Base-by-base conservation (phyloP, 208 protist species). In the Angomonas deanei region DNA sequence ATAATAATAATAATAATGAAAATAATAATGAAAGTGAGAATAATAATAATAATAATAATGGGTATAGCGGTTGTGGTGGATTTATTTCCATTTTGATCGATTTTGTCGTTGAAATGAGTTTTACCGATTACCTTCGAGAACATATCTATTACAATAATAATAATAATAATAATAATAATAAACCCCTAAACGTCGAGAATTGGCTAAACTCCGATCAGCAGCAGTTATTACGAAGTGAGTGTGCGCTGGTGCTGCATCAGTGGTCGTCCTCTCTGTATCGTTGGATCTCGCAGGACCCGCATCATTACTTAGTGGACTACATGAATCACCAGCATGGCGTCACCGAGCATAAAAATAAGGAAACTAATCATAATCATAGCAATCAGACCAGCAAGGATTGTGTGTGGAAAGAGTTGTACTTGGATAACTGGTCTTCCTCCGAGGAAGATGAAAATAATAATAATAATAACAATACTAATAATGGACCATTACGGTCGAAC, bases 231-330 rank as follows among this genome's bases (percentile, higher is more conserved):
- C 86, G 84, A 58, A 70, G 70, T 42, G 83, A 91, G 76, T 84
- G 83, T 36, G 67, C 83, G 15, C 70, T 85, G 19, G 58, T 74
- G 2, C 74, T 90, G 42, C 76, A 90, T 68, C 81, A 66, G 24
- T 54, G 91, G 5, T 72, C 87, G 32, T 8, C 75, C 5, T 87
- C 84, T 0, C 57, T 95, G 76, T 68, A 86, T 23, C 78, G 76
- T 21, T 95, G 89, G 86, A 81, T 86, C 32, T 65, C 76, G 10
- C 78, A 91, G 59, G 89, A 95, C 64, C 89, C 89, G 13, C 58
- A 75, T 32, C 75, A 66, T 60, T 90, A 91, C 59, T 72, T 64
- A 8, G 5, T 63, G 57, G 30, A 53, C 38, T 24, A 78, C 46
- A 63, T 19, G 19, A 67, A 32, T 4, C 33, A 4, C 15, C 50